Percentiles rank a stretch among this genome's conserved stretches.
Conservation (phyloP, 2,329 filamentous ascomycete species). For the Drechslerella coelobrocha region DNA sequence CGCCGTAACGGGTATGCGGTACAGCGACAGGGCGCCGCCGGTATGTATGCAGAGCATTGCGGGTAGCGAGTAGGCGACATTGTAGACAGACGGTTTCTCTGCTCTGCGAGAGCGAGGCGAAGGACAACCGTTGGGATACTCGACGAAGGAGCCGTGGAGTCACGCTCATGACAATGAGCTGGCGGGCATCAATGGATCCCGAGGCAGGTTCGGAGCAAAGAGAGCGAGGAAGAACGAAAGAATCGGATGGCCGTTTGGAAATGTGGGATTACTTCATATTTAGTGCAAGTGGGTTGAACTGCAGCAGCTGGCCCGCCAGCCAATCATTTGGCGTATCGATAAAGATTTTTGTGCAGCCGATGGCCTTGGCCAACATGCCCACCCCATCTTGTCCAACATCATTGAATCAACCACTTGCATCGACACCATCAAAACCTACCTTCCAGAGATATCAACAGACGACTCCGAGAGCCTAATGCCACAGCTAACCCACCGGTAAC, state of each 20-base stretch:
- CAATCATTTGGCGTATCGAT: constrained; percentile 44
- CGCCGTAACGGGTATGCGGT: neutral
- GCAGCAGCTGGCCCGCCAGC: constrained; percentile 9
- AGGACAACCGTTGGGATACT: constrained; percentile 36
- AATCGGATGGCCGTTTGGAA: constrained; percentile 3
- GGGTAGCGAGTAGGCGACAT: constrained; percentile 41
- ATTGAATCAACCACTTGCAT: constrained; percentile 2
- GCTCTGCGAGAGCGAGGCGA: constrained; percentile 6
- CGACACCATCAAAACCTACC: too few relatives aligned
- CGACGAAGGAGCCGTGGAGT: constrained; percentile 46
- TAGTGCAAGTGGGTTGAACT: constrained; percentile 10
- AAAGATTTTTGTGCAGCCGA: constrained; percentile 49
- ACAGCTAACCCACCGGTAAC: constrained; percentile 4
- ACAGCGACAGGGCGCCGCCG: constrained; percentile 29
- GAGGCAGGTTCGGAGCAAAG: neutral
- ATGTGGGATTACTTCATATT: constrained; percentile 4
- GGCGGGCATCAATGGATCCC: constrained; percentile 24
- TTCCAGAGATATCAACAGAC: too few relatives aligned
- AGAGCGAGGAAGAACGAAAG: neutral
- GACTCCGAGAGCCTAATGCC: constrained; percentile 6
- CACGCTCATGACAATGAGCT: constrained; percentile 45
- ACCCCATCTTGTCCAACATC: constrained; percentile 5
- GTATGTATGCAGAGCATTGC: constrained; percentile 36
- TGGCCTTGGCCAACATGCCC: constrained; percentile 24
- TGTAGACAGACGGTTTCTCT: constrained; percentile 40